Base-by-base conservation (phyloP, 805 yeast genomes). In the Candida ponderosae region DNA sequence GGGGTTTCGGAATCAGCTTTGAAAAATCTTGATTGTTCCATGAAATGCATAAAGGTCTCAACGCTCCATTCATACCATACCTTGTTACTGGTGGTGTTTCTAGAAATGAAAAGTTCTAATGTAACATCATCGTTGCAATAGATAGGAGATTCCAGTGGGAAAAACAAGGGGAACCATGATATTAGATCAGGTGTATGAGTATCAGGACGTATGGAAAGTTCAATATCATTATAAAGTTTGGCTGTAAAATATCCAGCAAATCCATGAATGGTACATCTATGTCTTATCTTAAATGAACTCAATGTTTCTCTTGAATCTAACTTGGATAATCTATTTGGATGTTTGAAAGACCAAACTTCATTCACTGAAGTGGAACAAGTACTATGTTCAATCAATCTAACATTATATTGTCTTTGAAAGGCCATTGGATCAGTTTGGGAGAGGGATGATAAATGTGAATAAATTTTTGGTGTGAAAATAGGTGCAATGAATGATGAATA, bases 181-280 rank as follows among this genome's bases (percentile, higher is more conserved):
- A 63, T 57, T 48, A 79, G 48, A 39, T 67, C 68, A 3, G 62
- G 50, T 2, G 81, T 62, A 28, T 60, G 65, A 5, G 45, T 51
- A 16, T 57, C 63, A 2, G 79, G 77, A 24, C 62, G 57, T 14
- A 71, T 79, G 21, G 81, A 72, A 5, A 84, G 60, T 20, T 37
- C 39, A 18, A 79, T 63, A 33, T 76, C 80, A 1, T 70, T 73
- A 53, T 77, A 84, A n/a, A 88, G 64, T 3, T 59, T 70, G 0
- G 93, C 79, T n/a, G 68, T 68, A 50, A 89, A 89, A 50, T 66
- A 79, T 0, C 96, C 96, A 4, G 76, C 63, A 27, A 88, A 54
- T 0, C 90, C 96, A 54, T 86, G 89, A 3, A 85, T 55, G 16
- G 69, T 70, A 2, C 81, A 73, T 37, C 71, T 66, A 24, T 69